Conservation (phyloP, 2,329 filamentous ascomycete genomes). For the Neofusicoccum cordaticola region DNA sequence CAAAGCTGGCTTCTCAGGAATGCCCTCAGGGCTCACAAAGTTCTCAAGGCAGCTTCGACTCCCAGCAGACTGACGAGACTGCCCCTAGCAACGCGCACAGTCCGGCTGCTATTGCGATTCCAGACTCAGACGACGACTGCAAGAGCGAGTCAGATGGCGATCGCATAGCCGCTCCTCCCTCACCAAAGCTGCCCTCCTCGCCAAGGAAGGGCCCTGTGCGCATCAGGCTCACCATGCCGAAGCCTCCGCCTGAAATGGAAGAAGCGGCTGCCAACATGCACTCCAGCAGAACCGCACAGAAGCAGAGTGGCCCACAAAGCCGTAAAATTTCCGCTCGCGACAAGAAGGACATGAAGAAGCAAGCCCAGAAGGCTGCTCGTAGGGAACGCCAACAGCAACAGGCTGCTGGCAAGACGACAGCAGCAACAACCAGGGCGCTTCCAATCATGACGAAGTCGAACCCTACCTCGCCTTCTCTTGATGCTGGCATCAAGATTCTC, state of each 20-base stretch:
- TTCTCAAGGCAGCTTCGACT: neutral
- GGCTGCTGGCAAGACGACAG: neutral
- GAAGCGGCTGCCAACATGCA: constrained; percentile 16
- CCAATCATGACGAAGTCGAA: constrained; percentile 14
- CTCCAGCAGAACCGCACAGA: constrained; percentile 26
- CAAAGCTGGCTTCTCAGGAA: neutral
- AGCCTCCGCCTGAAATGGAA: constrained; percentile 35
- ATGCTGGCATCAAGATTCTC: constrained; percentile 14
- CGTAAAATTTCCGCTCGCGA: constrained; percentile 31
- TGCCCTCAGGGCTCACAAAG: neutral
- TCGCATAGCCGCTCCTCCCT: neutral
- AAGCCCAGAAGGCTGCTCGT: constrained; percentile 41
- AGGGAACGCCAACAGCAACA: constrained; percentile 31
- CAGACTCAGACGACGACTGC: constrained; percentile 6
- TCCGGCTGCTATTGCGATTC: neutral
- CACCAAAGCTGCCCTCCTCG: neutral
- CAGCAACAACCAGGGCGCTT: neutral
- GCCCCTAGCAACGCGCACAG: neutral
- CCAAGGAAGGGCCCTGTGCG: constrained; percentile 13
- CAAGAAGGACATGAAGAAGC: constrained; percentile 40
- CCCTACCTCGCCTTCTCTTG: constrained; percentile 6
- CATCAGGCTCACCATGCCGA: constrained; percentile 22
- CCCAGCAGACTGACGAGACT: neutral
- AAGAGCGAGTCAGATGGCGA: constrained; percentile 5
- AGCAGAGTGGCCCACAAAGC: constrained; percentile 32